A percentile compares a stretch with the other conserved stretches of the same genome.
Evolutionary conservation across 495 filamentous ascomycete species (phyloP).

Genomic region (Clohesyomyces aquaticus): DNA sequence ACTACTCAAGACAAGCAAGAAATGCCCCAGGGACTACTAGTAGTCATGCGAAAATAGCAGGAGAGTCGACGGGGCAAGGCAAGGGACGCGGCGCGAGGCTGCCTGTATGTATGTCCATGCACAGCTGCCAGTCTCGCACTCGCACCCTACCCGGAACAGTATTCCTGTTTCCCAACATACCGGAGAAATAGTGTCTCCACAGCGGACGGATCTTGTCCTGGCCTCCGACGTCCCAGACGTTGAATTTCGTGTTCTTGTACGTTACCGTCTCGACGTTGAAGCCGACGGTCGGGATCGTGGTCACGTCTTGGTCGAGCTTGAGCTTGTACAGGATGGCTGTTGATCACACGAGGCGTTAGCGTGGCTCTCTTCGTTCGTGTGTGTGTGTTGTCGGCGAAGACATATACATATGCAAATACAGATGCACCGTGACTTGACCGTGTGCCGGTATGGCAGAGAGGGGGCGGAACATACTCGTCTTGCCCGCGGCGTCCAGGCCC

Average conservation of each 20-base stretch:
- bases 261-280: conserved; percentile 99
- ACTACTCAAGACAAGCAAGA: too few species aligned
- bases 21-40: too few species aligned
- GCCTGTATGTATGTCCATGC: too few species aligned
- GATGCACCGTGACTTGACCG: background rate
- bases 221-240: conserved; percentile 98
- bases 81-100: conserved; percentile 4
- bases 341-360: too few species aligned
- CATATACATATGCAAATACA: too few species aligned
- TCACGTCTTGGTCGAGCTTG: conserved; percentile 96
- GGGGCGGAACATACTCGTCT: conserved; percentile 89
- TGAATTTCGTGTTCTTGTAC: conserved; percentile 99
- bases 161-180: conserved; percentile 53
- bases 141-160: conserved; percentile 33
- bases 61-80: background rate
- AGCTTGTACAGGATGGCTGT: conserved; percentile 97
- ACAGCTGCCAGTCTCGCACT: background rate
- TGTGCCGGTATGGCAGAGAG: background rate
- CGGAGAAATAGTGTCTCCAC: conserved; percentile 98
- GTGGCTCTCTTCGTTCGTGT: too few species aligned
- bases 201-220: conserved; percentile 99
- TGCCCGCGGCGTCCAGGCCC: conserved; percentile 95
- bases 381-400: too few species aligned
- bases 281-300: conserved; percentile 98
- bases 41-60: too few species aligned